Evolutionary conservation across 2,329 filamentous ascomycete species (phyloP).

Genomic region (Paecilomyces sp.): DNA sequence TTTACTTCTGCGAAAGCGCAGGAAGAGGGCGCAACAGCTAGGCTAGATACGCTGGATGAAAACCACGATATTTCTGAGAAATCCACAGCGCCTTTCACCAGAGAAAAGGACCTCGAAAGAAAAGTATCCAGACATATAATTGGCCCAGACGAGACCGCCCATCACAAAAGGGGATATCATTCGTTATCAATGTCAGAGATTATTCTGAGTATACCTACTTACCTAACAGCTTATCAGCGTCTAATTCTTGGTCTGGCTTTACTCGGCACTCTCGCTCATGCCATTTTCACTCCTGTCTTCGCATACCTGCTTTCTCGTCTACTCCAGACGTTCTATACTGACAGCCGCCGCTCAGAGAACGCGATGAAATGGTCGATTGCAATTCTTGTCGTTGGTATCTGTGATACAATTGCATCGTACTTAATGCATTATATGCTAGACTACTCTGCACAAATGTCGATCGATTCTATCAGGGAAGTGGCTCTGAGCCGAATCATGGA

Average conservation of each 20-base stretch:
- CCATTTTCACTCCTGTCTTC: conserved; percentile 65
- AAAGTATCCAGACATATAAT: neutral
- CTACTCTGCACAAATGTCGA: conserved; percentile 65
- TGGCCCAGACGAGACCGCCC: conserved; percentile 2
- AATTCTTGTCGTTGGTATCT: conserved; percentile 60
- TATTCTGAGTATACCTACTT: conserved; percentile 64
- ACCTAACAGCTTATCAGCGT: conserved; percentile 46
- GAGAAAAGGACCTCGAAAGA: conserved; percentile 6
- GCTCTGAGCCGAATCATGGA: conserved; percentile 63
- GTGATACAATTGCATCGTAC: conserved; percentile 61
- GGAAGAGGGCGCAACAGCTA: neutral
- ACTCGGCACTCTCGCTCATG: conserved; percentile 55
- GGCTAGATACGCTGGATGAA: neutral
- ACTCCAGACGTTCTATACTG: conserved; percentile 60
- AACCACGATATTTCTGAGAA: no score
- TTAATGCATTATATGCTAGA: conserved; percentile 66
- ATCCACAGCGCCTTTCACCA: neutral
- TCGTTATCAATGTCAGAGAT: conserved; percentile 44
- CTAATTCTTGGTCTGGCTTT: conserved; percentile 54
- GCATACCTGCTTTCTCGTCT: conserved; percentile 69
- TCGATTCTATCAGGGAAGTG: conserved; percentile 61
- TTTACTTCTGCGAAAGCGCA: neutral
- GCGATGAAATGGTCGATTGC: conserved; percentile 62
- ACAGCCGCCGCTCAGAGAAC: conserved; percentile 39
- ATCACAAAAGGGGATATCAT: neutral